Conservation (phyloP, 805 yeast genomes). For the Saccharomycodes ludwigii region DNA sequence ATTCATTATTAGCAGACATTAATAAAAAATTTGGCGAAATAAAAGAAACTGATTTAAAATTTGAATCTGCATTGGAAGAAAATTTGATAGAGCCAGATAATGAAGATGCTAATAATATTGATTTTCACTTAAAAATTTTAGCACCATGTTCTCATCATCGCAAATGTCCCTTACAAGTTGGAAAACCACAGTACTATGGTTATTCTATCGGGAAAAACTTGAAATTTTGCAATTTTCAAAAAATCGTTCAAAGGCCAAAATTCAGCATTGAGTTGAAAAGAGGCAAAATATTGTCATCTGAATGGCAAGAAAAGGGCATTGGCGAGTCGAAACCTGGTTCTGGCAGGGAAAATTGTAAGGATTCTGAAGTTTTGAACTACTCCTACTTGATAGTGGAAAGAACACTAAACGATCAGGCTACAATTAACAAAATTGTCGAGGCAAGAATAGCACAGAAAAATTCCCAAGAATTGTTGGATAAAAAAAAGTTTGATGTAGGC, state of each 20-base stretch:
- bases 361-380: constrained; percentile 58
- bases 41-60: constrained; percentile 31
- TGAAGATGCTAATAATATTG: constrained; percentile 14
- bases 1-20: constrained; percentile 6
- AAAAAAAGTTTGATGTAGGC: constrained; percentile 3
- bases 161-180: constrained; percentile 73
- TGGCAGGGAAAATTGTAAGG: constrained; percentile 68
- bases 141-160: constrained; percentile 92
- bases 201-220: constrained; percentile 44
- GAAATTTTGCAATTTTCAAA: constrained; percentile 65
- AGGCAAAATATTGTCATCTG: constrained; percentile 61
- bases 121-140: constrained; percentile 49
- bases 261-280: constrained; percentile 74
- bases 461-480: constrained; percentile 20
- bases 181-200: constrained; percentile 55
- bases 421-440: constrained; percentile 29
- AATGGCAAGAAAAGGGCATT: constrained; percentile 45
- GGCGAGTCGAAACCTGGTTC: constrained; percentile 40
- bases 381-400: constrained; percentile 67
- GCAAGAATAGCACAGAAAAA: constrained; percentile 24
- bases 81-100: constrained; percentile 11
- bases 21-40: constrained; percentile 29
- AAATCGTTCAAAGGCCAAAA: constrained; percentile 63
- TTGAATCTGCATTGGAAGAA: constrained; percentile 29
- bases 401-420: constrained; percentile 30